phyloP scores from a whole-genome alignment of 805 yeast species.

The Isabelozyma pseudorhagii region DNA sequence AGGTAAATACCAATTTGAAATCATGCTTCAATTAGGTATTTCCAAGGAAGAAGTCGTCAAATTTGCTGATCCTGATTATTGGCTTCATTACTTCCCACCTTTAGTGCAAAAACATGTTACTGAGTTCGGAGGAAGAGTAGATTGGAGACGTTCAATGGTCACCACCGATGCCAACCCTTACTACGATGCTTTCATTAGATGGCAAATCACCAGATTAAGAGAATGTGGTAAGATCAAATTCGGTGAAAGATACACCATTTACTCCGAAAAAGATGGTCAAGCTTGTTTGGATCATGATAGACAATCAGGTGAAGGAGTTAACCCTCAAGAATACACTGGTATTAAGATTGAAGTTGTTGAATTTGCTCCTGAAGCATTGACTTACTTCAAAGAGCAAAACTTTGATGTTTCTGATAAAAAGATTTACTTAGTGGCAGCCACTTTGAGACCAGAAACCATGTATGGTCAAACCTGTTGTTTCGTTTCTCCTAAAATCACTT shows the following conservation, averaged over 20 bases:
- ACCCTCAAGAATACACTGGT: slow-evolving; percentile 95
- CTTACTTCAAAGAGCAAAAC: slow-evolving; percentile 48
- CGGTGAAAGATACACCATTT: slow-evolving; percentile 96
- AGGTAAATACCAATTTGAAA: slow-evolving; percentile 92
- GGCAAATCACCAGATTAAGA: slow-evolving; percentile 92
- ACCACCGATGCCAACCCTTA: slow-evolving; percentile 95
- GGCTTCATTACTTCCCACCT: slow-evolving; percentile 93
- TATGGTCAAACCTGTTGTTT: slow-evolving; percentile 98
- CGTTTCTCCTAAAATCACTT: slow-evolving; percentile 89
- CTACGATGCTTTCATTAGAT: slow-evolving; percentile 90
- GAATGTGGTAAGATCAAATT: slow-evolving; percentile 89
- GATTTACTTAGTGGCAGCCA: slow-evolving; percentile 87
- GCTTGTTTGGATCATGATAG: slow-evolving; percentile 99
- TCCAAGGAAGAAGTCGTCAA: slow-evolving; percentile 76
- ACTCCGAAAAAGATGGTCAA: slow-evolving; percentile 97
- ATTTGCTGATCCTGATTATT: slow-evolving; percentile 88
- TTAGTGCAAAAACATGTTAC: slow-evolving; percentile 77
- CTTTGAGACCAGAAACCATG: slow-evolving; percentile 98
- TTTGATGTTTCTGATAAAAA: slow-evolving; percentile 54
- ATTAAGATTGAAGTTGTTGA: slow-evolving; percentile 76
- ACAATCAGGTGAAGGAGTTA: slow-evolving; percentile 93
- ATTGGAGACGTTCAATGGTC: slow-evolving; percentile 95
- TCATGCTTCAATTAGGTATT: slow-evolving; percentile 92
- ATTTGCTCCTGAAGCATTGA: slow-evolving; percentile 55
- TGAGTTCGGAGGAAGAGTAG: slow-evolving; percentile 86